Percentiles rank a stretch among this genome's conserved stretches.
Conservation (phyloP, 306 rosid species). For the Canavalia gladiata region DNA sequence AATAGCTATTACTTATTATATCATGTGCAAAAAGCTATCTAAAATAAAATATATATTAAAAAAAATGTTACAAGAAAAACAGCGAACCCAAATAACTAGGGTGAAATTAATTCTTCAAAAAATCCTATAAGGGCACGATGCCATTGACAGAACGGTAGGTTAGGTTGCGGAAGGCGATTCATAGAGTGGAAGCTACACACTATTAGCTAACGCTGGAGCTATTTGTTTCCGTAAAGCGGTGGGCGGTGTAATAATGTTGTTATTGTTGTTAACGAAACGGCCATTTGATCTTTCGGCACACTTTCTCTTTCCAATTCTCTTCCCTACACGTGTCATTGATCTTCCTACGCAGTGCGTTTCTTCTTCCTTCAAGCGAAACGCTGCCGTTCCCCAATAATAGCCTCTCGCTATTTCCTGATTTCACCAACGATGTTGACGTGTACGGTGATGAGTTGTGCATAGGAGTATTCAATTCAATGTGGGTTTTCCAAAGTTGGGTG, state of each 20-base stretch:
- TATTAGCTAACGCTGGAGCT: neutral
- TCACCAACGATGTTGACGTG: neutral
- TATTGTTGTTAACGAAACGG: conserved; percentile 34
- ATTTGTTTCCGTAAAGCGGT: conserved; percentile 19
- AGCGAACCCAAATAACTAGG: neutral
- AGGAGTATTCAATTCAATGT: neutral
- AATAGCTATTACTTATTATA: no score
- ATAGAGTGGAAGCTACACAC: neutral
- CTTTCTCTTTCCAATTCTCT: neutral
- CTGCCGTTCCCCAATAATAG: neutral
- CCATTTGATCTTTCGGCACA: conserved; percentile 5
- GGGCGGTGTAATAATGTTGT: conserved; percentile 21
- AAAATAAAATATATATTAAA: no score
- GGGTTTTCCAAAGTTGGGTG: neutral
- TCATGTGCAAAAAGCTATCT: no score
- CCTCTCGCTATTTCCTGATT: neutral
- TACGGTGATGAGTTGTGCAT: neutral
- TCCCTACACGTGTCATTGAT: conserved; percentile 48
- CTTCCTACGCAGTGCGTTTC: neutral
- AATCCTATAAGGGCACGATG: neutral
- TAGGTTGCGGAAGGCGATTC: neutral
- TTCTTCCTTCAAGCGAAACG: neutral
- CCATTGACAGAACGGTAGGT: neutral
- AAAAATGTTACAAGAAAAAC: neutral
- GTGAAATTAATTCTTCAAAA: neutral